Evolutionary conservation across 257 asterid genomes (phyloP), one percentile per base, ranked within the genome.

Genomic region (Solanum virginianum): DNA sequence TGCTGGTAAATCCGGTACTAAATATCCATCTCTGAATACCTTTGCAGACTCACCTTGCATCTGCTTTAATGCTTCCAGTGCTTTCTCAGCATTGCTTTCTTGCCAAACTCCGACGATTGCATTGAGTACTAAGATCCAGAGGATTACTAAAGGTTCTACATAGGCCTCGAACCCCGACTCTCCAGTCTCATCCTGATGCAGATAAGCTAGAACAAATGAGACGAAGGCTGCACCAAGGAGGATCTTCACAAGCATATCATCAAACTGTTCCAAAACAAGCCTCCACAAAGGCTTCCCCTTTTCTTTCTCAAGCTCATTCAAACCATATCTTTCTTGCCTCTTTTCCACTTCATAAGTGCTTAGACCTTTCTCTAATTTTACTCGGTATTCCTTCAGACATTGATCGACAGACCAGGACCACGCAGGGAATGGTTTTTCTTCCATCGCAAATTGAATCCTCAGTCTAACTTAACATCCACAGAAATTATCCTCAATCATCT

Each of bases 31-130:
- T 81, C 97, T 90, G 6, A 92, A 49, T 29, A 90, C 95, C 87
- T 90, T 90, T 5, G 85, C 85, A 4, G 91, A 89, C 26, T 93
- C 94, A 74, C 93, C 91, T 80, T 93, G 97, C 94, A 93, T 90
- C 53, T 92, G 92, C 86, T 93, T 93, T 18, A 93, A 86, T 47
- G 95, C 97, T 83, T 93, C 94, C 43, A 93, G 92, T 55, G 95
- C 97, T 83, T 87, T 92, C 85, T 91, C 95, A 0, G 97, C 97
- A 87, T 91, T 93, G 56, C 91, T 89, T 86, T 93, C 94, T 88
- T 93, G 95, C 97, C 95, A 93, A 63, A 93, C 95, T 4, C 97
- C 95, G 17, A 92, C 95, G 4, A 93, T 83, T 39, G 95, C 95
- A 63, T 93, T 93, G 18, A 93, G 90, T 77, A 92, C 82, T 79